Conservation (phyloP, 371 early-diverging fungal genomes). For the Sporodiniella umbellata region DNA sequence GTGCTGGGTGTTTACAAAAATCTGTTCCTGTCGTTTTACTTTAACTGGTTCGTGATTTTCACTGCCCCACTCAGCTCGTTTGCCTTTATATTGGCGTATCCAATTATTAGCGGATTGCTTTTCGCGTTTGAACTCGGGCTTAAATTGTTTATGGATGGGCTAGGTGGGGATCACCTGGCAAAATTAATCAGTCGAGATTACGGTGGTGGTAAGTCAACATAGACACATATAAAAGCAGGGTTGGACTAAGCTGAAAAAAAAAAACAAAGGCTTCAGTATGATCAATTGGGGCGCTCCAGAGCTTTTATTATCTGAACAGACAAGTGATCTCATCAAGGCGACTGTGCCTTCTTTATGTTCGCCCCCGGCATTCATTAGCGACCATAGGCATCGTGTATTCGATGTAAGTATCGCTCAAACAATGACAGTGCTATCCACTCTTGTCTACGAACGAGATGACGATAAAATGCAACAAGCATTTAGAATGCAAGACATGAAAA, state of each 20-base stretch:
- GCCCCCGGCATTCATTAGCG: background rate
- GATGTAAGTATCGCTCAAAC: constrained; percentile 34
- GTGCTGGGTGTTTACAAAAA: constrained; percentile 22
- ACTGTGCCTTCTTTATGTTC: constrained; percentile 22
- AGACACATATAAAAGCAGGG: background rate
- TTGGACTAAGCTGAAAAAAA: too few relatives aligned
- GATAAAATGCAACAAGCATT: constrained; percentile 31
- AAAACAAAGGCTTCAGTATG: constrained; percentile 31
- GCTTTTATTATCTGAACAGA: constrained; percentile 16
- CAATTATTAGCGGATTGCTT: constrained; percentile 17
- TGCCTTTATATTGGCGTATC: constrained; percentile 21
- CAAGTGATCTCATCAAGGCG: constrained; percentile 6
- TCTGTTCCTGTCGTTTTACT: constrained; percentile 31
- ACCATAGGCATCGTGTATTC: constrained; percentile 22
- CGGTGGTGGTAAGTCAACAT: constrained; percentile 14
- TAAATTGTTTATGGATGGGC: constrained; percentile 29
- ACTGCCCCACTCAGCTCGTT: constrained; percentile 30
- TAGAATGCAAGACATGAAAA: background rate
- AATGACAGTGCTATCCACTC: constrained; percentile 18
- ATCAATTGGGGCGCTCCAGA: constrained; percentile 37
- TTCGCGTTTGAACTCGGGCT: constrained; percentile 24
- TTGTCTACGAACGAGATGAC: constrained; percentile 49
- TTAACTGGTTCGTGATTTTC: constrained; percentile 26
- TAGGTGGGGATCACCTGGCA: constrained; percentile 22
- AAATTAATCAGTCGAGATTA: constrained; percentile 17